A percentile compares a stretch with the other conserved stretches of the same genome.
Evolutionary conservation across 2,329 filamentous ascomycete genomes (phyloP).

Genomic region (Tolypocladium tropicale): DNA sequence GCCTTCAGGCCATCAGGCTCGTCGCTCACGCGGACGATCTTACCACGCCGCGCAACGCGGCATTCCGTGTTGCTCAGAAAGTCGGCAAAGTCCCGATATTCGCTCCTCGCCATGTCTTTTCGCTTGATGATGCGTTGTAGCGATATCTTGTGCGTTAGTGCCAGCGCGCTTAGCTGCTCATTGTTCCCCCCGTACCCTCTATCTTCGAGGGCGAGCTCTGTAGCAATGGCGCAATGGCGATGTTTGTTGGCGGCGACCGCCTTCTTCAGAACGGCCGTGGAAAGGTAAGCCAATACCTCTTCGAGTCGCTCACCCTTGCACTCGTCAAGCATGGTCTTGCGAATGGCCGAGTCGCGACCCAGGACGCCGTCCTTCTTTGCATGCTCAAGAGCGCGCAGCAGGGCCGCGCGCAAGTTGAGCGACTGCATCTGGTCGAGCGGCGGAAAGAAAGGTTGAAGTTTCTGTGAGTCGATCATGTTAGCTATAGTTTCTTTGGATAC

Average conservation of each 20-base stretch:
- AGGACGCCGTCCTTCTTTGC: constrained; percentile 81
- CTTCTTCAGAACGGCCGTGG: constrained; percentile 70
- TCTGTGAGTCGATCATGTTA: constrained; percentile 37
- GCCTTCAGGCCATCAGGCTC: constrained; percentile 12
- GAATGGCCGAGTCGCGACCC: constrained; percentile 67
- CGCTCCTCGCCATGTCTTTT: constrained; percentile 48
- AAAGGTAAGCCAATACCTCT: constrained; percentile 77
- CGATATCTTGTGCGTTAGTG: constrained; percentile 62
- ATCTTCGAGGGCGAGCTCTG: constrained; percentile 47
- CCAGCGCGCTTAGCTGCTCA: constrained; percentile 50
- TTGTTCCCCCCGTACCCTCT: constrained; percentile 45
- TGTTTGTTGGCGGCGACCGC: constrained; percentile 34
- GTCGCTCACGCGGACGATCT: constrained; percentile 28
- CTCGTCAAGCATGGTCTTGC: constrained; percentile 95
- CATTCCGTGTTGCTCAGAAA: constrained; percentile 54
- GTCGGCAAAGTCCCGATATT: constrained; percentile 54
- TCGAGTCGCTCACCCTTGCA: constrained; percentile 87
- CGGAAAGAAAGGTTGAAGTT: constrained; percentile 83
- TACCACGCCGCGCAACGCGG: constrained; percentile 43
- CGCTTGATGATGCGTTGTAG: constrained; percentile 47
- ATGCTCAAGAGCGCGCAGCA: constrained; percentile 72
- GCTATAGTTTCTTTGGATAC: neutral
- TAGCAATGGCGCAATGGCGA: constrained; percentile 36
- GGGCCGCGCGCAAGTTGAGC: constrained; percentile 73
- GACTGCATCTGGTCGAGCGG: constrained; percentile 85